Conservation (phyloP, 345 rosid species). For the Moricandia arvensis region DNA sequence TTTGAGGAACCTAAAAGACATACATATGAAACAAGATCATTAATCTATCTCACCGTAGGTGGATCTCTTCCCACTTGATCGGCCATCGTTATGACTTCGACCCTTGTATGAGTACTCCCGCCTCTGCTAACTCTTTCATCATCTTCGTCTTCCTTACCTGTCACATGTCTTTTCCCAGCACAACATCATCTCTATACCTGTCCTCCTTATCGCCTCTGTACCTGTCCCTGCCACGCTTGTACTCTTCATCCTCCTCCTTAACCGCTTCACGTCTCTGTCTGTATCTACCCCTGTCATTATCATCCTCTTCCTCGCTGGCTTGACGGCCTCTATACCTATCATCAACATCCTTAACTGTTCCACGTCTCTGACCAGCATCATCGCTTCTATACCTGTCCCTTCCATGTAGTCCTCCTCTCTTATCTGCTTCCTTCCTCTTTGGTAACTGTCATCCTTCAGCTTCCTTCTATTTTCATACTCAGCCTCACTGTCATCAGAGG, state of each 20-base stretch:
- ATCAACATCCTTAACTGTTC: constrained; percentile 29
- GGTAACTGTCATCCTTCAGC: constrained; percentile 40
- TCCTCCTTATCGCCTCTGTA: constrained; percentile 43
- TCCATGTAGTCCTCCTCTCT: constrained; percentile 38
- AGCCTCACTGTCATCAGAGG: constrained; percentile 34
- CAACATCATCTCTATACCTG: constrained; percentile 22
- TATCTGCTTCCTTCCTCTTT: constrained; percentile 35
- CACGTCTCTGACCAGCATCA: constrained; percentile 37
- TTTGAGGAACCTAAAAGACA: background rate
- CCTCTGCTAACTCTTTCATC: constrained; percentile 27
- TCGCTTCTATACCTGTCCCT: constrained; percentile 40
- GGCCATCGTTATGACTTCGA: constrained; percentile 13
- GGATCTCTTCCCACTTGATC: constrained; percentile 35
- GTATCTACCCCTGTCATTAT: constrained; percentile 32
- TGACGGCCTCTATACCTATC: constrained; percentile 32
- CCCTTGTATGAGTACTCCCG: constrained; percentile 26
- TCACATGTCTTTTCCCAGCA: constrained; percentile 24
- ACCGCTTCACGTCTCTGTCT: constrained; percentile 15
- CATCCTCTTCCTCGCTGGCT: constrained; percentile 35
- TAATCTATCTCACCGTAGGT: constrained; percentile 1
- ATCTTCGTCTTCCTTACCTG: constrained; percentile 26
- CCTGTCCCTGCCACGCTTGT: constrained; percentile 36
- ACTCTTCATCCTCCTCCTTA: constrained; percentile 22
- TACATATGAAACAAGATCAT: background rate
- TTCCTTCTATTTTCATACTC: constrained; percentile 30